Percentiles rank a stretch among this genome's conserved stretches.
Evolutionary conservation across 108 stramenopile species (phyloP).

Genomic region (Cyclotella choctawhatcheeana): DNA sequence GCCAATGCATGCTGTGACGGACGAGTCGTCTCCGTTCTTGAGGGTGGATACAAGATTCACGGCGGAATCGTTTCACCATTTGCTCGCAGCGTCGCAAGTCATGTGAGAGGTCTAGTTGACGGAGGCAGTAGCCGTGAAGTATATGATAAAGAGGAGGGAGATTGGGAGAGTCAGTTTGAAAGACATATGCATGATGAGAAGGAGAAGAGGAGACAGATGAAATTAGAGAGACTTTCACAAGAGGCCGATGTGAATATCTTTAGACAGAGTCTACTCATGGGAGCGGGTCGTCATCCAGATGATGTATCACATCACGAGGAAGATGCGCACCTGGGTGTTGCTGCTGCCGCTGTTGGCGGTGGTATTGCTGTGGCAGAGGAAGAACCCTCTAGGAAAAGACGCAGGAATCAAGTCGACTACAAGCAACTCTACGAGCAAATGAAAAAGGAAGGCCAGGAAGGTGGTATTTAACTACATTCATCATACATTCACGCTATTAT

Average conservation of each 20-base stretch:
- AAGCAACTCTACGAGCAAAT: conserved; percentile 81
- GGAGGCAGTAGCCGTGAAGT: conserved; percentile 82
- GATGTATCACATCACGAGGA: conserved; percentile 48
- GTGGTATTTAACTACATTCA: conserved; percentile 19
- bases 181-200: conserved; percentile 82
- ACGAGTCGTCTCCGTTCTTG: conserved; percentile 92
- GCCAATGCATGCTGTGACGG: conserved; percentile 96
- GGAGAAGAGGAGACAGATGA: conserved; percentile 82
- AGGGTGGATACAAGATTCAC: conserved; percentile 98
- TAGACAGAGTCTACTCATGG: conserved; percentile 23
- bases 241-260: conserved; percentile 21
- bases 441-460: conserved; percentile 70
- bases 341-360: no score
- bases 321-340: conserved; percentile 19
- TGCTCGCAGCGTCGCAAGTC: conserved; percentile 87
- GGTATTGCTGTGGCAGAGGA: no score
- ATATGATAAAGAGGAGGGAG: conserved; percentile 73
- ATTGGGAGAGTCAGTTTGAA: conserved; percentile 90
- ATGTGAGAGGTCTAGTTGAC: conserved; percentile 85
- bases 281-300: conserved; percentile 37
- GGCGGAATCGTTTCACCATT: conserved; percentile 90
- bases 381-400: conserved; percentile 68
- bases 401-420: conserved; percentile 87
- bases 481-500: conserved; percentile 17
- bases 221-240: conserved; percentile 65